Conservation (phyloP, 129 eudicot species). For the Arctium lappa region DNA sequence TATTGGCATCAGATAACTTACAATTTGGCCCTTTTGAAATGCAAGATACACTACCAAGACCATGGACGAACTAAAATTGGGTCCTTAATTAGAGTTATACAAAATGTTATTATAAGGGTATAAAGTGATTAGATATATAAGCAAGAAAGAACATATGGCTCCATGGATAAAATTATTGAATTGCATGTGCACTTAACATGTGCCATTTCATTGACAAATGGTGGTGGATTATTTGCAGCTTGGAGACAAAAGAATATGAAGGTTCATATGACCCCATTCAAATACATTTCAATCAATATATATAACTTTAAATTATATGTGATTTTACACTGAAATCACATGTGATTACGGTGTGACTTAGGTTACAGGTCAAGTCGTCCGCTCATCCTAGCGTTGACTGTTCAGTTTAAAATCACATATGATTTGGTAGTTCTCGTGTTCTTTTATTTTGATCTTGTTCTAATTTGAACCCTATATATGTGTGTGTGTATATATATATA, state of each 20-base stretch:
- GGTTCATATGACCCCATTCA: conserved; percentile 23
- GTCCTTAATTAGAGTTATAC: not conserved
- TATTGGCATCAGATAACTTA: not conserved
- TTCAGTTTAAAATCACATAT: too few species aligned
- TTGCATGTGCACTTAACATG: conserved; percentile 10
- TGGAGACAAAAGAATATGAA: conserved; percentile 20
- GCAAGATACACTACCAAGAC: not conserved
- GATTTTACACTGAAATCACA: too few species aligned
- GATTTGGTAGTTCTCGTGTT: too few species aligned
- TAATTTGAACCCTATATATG: too few species aligned
- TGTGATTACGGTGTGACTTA: too few species aligned
- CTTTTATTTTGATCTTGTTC: too few species aligned
- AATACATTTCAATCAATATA: not conserved
- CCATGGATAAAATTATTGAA: conserved; percentile 17
- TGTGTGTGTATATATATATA: too few species aligned
- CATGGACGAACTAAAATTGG: not conserved
- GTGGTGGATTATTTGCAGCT: conserved; percentile 26
- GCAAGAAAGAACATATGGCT: conserved; percentile 16
- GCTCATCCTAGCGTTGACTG: too few species aligned
- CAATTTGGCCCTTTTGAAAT: not conserved
- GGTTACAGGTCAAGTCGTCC: too few species aligned
- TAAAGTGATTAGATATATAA: not conserved
- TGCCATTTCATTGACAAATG: not conserved
- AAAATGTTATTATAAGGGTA: not conserved
- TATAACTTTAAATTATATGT: too few species aligned